A percentile compares a stretch with the other conserved stretches of the same genome.
These are phyloP conservation scores for Ustulina deusta DNA, from an alignment of 2,329 filamentous ascomycete species.

Conservation along the genomic window DNA sequence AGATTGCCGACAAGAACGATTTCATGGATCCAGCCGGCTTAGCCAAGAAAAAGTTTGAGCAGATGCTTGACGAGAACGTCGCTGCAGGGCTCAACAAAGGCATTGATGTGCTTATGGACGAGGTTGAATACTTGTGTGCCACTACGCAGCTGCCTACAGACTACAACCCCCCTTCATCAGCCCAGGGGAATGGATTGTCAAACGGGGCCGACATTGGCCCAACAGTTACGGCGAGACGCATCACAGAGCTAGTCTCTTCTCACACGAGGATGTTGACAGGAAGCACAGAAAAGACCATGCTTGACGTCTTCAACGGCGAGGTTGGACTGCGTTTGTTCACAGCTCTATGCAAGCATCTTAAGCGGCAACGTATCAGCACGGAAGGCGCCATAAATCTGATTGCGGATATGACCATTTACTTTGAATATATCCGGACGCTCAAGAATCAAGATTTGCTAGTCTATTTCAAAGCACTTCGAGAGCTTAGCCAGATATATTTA, in stretches of 20 bases:
- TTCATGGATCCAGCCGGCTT: constrained; percentile 92
- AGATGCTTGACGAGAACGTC: constrained; percentile 97
- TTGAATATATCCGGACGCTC: constrained; percentile 83
- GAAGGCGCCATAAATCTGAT: constrained; percentile 93
- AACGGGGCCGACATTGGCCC: constrained; percentile 66
- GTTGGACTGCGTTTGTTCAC: constrained; percentile 93
- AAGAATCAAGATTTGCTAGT: constrained; percentile 85
- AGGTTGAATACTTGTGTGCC: constrained; percentile 94
- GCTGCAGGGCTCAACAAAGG: constrained; percentile 96
- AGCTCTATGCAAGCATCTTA: constrained; percentile 95
- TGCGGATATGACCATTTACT: constrained; percentile 96
- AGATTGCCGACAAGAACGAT: constrained; percentile 90
- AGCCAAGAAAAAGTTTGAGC: constrained; percentile 98
- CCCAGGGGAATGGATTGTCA: constrained; percentile 51
- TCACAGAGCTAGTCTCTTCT: constrained; percentile 86
- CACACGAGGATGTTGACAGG: constrained; percentile 95
- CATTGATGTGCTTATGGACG: constrained; percentile 97
- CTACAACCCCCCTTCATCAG: constrained; percentile 77
- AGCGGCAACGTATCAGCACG: constrained; percentile 91
- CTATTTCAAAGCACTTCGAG: constrained; percentile 91
- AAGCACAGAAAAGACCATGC: constrained; percentile 96
- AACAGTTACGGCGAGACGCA: constrained; percentile 79
- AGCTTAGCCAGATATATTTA: constrained; percentile 94
- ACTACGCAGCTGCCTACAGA: constrained; percentile 88
- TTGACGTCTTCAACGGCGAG: constrained; percentile 98